phyloP scores from a whole-genome alignment of 805 yeast genomes.

The Candida sakaeoensis region DNA sequence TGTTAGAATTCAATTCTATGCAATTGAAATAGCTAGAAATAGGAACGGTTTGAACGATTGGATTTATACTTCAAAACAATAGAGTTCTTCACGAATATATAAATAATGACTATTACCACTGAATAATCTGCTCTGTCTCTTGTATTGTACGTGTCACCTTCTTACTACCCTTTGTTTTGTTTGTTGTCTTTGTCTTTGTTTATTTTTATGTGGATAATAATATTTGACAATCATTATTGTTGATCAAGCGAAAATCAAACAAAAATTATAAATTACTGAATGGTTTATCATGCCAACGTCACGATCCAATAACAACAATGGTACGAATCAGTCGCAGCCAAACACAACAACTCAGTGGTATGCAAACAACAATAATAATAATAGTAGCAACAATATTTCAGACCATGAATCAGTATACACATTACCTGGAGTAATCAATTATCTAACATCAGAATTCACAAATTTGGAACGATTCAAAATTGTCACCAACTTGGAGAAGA shows the following conservation, averaged over 20 bases:
- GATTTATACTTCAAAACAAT: conserved; percentile 37
- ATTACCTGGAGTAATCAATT: conserved; percentile 57
- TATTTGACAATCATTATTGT: too few relatives aligned
- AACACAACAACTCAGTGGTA: conserved; percentile 13
- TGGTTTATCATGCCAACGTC: conserved; percentile 3
- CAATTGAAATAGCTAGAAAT: conserved; percentile 92
- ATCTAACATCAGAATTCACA: conserved; percentile 56
- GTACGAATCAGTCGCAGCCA: background rate
- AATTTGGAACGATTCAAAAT: conserved; percentile 40
- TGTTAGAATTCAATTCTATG: conserved; percentile 92
- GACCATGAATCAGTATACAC: conserved; percentile 27
- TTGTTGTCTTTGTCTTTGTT: too few relatives aligned
- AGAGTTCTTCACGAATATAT: too few relatives aligned
- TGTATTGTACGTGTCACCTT: too few relatives aligned
- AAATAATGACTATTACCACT: too few relatives aligned
- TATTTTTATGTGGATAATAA: too few relatives aligned
- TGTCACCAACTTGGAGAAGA: conserved; percentile 50
- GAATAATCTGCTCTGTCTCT: too few relatives aligned
- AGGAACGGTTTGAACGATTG: conserved; percentile 89
- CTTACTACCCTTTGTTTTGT: too few relatives aligned
- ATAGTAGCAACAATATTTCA: conserved; percentile 8
- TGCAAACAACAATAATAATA: conserved; percentile 10
- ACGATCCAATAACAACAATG: conserved; percentile 4
- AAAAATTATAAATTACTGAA: background rate
- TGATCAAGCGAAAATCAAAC: conserved; percentile 2